Evolutionary conservation across 192 early-diverging fungal species (phyloP).

Genomic region (Coemansia aciculifera): DNA sequence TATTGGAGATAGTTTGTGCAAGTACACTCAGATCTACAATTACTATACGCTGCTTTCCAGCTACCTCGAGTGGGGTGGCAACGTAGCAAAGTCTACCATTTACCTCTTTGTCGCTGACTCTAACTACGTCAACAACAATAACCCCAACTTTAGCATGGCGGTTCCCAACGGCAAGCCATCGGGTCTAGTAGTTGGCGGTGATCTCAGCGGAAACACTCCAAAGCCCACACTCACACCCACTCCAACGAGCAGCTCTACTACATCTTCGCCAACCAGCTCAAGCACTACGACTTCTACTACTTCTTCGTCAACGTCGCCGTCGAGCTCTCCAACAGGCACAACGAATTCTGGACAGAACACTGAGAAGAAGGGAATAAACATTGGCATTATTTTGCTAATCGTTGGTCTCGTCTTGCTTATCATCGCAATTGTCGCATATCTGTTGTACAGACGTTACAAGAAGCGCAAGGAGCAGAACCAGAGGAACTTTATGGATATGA

Average conservation of each 20-base stretch:
- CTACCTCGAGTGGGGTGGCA: constrained; percentile 50
- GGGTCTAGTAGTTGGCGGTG: constrained; percentile 31
- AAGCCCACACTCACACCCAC: neutral
- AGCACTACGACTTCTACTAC: neutral
- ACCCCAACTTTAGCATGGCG: constrained; percentile 34
- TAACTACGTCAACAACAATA: constrained; percentile 40
- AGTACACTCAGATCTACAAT: constrained; percentile 24
- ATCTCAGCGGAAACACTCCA: constrained; percentile 19
- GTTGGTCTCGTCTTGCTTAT: constrained; percentile 25
- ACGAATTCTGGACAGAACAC: constrained; percentile 2
- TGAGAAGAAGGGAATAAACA: constrained; percentile 21
- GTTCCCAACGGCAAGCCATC: constrained; percentile 15
- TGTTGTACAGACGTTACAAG: constrained; percentile 32
- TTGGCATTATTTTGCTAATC: constrained; percentile 31
- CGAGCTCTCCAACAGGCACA: neutral
- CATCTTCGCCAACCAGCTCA: neutral
- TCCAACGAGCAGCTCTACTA: neutral
- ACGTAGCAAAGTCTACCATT: constrained; percentile 33
- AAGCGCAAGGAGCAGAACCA: constrained; percentile 16
- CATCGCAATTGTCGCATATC: constrained; percentile 20
- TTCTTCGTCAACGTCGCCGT: neutral
- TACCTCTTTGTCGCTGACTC: constrained; percentile 37
- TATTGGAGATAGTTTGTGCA: constrained; percentile 32
- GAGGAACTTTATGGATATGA: constrained; percentile 8
- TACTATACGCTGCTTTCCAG: constrained; percentile 45